phyloP scores from a whole-genome alignment of 306 rosid species.

The Dryas drummondii region DNA sequence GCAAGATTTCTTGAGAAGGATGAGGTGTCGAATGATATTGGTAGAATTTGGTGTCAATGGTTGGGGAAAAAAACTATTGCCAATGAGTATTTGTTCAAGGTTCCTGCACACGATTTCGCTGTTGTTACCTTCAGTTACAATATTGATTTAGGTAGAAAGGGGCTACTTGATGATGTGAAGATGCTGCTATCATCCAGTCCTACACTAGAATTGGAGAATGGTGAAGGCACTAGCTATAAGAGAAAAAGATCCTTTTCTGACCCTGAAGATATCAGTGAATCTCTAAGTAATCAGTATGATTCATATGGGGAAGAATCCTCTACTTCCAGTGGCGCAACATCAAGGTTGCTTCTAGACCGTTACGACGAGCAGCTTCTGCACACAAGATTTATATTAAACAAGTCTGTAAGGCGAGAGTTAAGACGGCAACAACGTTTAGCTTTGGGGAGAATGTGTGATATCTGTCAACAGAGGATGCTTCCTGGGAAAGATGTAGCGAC shows the following conservation, averaged over 20 bases:
- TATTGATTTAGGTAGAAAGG: constrained; percentile 64
- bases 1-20: constrained; percentile 65
- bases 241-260: constrained; percentile 62
- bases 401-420: constrained; percentile 68
- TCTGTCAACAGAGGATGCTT: constrained; percentile 92
- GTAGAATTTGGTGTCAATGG: constrained; percentile 97
- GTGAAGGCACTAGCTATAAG: constrained; percentile 35
- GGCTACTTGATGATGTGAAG: constrained; percentile 53
- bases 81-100: constrained; percentile 27
- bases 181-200: constrained; percentile 49
- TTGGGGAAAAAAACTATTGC: constrained; percentile 47
- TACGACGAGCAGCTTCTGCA: constrained; percentile 54
- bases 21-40: constrained; percentile 38
- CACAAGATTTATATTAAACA: constrained; percentile 53
- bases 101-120: constrained; percentile 62
- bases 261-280: constrained; percentile 51
- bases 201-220: constrained; percentile 36
- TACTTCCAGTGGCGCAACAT: constrained; percentile 40
- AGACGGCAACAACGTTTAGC: constrained; percentile 73
- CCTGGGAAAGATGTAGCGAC: constrained; percentile 93
- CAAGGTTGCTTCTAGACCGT: constrained; percentile 43
- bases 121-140: constrained; percentile 61
- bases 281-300: constrained; percentile 53
- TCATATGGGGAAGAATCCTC: constrained; percentile 62
- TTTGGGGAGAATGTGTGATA: constrained; percentile 76